Evolutionary conservation across 129 eudicot species (phyloP).

Genomic region (Saposhnikovia divaricata): DNA sequence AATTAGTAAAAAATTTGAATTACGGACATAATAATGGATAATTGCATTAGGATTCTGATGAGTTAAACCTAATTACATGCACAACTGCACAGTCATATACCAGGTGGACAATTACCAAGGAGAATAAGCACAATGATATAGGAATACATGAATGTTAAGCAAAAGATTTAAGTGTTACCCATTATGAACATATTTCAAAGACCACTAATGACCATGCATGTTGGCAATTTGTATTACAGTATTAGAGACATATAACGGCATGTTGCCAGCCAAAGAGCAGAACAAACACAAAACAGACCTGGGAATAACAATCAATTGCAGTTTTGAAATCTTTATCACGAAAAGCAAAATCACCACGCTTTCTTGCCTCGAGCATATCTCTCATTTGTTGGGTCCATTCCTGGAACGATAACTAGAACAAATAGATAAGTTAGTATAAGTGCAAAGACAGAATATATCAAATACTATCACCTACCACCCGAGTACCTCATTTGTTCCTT

Average conservation of each 20-base stretch:
- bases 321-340: slow-evolving; percentile 67
- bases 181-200: neutral
- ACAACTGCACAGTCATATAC: neutral
- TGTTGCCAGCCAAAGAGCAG: neutral
- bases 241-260: neutral
- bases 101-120: neutral
- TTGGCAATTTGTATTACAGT: neutral
- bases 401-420: slow-evolving; percentile 63
- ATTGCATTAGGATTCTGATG: neutral
- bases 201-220: neutral
- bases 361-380: slow-evolving; percentile 80
- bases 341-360: slow-evolving; percentile 69
- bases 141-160: neutral
- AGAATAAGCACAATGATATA: neutral
- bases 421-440: neutral
- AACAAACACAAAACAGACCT: slow-evolving; percentile 29
- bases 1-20: neutral
- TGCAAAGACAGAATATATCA: neutral
- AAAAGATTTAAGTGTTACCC: neutral
- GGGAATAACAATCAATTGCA: slow-evolving; percentile 72
- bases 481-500: slow-evolving; percentile 80
- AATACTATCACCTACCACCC: neutral
- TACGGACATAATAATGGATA: neutral
- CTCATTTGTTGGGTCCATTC: slow-evolving; percentile 92
- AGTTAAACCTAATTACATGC: neutral